Percentiles rank a stretch among this genome's conserved stretches.
Evolutionary conservation across 2,329 filamentous ascomycete genomes (phyloP).

Genomic region (Domatiomyces globalis): DNA sequence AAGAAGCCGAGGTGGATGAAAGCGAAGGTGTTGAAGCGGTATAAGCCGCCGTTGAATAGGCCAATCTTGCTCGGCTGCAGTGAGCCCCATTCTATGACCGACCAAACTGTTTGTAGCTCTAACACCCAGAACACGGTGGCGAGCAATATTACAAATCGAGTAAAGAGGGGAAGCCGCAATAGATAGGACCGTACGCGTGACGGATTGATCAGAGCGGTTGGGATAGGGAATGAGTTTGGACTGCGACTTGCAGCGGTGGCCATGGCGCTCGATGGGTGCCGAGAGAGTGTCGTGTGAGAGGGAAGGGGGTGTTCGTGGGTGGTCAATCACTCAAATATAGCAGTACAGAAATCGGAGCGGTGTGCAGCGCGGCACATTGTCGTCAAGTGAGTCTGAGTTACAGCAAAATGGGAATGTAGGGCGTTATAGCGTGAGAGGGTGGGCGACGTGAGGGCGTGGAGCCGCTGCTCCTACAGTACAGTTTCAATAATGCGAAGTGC

Average conservation of each 20-base stretch:
- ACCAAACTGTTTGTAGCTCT: conserved; percentile 55
- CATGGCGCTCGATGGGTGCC: conserved; percentile 3
- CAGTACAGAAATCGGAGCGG: not conserved
- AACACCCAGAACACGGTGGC: conserved; percentile 58
- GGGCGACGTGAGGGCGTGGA: not conserved
- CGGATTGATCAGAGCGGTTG: conserved; percentile 44
- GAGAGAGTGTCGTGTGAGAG: not conserved
- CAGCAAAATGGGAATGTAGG: not conserved
- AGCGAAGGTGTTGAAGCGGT: conserved; percentile 83
- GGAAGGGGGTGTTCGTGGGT: not conserved
- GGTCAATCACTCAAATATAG: not conserved
- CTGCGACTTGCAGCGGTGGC: conserved; percentile 7
- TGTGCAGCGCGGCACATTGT: not conserved
- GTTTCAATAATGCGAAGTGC: not conserved
- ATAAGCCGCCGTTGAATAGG: conserved; percentile 66
- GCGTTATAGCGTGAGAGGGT: not conserved
- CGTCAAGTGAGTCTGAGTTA: not conserved
- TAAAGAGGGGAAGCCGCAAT: conserved; percentile 75
- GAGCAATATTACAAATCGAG: conserved; percentile 52
- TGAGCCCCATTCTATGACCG: conserved; percentile 61
- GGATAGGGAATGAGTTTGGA: conserved; percentile 10
- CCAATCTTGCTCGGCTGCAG: conserved; percentile 64
- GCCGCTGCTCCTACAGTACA: not conserved
- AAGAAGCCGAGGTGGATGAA: conserved; percentile 70
- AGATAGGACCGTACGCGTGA: conserved; percentile 66